Percentiles rank a stretch among this genome's conserved stretches.
Evolutionary conservation across 495 filamentous ascomycete species (phyloP).

Genomic region (Talaromyces liani): DNA sequence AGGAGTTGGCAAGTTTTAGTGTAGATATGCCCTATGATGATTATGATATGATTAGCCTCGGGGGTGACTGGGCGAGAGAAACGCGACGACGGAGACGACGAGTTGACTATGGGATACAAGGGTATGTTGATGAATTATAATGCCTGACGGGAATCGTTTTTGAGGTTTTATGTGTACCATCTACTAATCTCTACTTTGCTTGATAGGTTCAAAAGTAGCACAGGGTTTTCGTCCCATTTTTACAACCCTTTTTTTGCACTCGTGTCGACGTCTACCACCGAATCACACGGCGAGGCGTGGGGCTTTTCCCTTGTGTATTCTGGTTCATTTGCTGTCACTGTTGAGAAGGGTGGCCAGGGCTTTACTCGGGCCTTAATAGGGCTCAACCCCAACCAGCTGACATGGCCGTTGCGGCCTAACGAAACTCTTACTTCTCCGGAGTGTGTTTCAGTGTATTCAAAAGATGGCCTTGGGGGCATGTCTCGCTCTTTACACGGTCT

Average conservation of each 20-base stretch:
- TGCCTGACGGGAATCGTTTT: too few relatives aligned
- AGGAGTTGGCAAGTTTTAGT: constrained; percentile 44
- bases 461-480: constrained; percentile 45
- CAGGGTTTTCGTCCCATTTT: constrained; percentile 46
- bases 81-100: constrained; percentile 28
- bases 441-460: constrained; percentile 45
- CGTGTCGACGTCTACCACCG: constrained; percentile 40
- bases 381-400: constrained; percentile 43
- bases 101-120: constrained; percentile 28
- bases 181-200: not conserved
- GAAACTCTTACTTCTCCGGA: constrained; percentile 46
- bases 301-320: constrained; percentile 50
- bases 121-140: constrained; percentile 12
- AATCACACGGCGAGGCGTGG: constrained; percentile 44
- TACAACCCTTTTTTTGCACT: constrained; percentile 49
- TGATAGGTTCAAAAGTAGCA: constrained; percentile 38
- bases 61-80: constrained; percentile 48
- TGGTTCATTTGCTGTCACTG: constrained; percentile 42
- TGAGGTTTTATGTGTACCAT: too few relatives aligned
- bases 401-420: constrained; percentile 35
- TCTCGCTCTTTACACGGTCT: constrained; percentile 44
- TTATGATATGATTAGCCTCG: constrained; percentile 44
- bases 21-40: constrained; percentile 45
- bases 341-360: constrained; percentile 48
- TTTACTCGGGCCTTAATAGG: constrained; percentile 44